Evolutionary conservation across 1,284 basidiomycete species (phyloP).

Genomic region (Trichosporon faecale): DNA sequence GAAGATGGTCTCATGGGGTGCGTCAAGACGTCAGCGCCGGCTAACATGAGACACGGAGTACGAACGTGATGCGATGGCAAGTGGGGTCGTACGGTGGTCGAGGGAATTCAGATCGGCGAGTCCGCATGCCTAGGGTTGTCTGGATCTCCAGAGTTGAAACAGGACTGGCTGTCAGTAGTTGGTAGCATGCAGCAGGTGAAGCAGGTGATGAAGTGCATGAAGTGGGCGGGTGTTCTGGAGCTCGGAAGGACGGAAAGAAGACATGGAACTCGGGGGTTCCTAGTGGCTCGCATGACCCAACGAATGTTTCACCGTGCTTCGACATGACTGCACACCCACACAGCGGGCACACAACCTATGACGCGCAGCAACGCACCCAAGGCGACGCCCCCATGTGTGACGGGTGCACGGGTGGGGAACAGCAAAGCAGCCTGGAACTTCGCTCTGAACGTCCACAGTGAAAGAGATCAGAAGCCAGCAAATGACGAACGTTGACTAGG

Average conservation of each 20-base stretch:
- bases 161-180: too few relatives aligned
- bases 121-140: background rate
- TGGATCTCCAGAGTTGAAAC: background rate
- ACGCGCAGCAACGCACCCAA: background rate
- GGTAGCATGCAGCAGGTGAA: too few relatives aligned
- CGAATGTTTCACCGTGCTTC: background rate
- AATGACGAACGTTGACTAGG: background rate
- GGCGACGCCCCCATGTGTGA: background rate
- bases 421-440: background rate
- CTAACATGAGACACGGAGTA: background rate
- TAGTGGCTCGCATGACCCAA: background rate
- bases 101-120: background rate
- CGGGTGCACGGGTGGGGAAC: too few relatives aligned
- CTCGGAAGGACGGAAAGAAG: background rate
- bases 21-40: background rate
- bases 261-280: background rate
- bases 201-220: background rate
- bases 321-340: background rate
- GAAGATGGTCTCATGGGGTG: background rate
- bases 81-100: background rate
- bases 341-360: background rate
- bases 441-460: background rate
- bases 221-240: too few relatives aligned
- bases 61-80: background rate
- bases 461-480: background rate